Evolutionary conservation across 75 land plant genomes (phyloP), one percentile per base, ranked within the genome.

Genomic region (Sequoiadendron giganteum): DNA sequence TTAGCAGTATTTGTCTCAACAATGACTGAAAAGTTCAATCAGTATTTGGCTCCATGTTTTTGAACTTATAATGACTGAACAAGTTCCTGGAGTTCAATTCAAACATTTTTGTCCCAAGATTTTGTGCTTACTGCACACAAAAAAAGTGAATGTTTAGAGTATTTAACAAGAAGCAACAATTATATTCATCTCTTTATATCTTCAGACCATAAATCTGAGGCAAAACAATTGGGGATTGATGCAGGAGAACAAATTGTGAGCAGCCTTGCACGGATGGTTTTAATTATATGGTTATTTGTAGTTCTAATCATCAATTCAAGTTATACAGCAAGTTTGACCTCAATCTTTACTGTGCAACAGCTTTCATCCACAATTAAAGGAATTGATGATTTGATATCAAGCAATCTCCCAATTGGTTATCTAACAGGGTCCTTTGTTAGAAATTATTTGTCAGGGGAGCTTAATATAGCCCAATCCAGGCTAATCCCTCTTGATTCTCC

Each of bases 321-420:
- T 89, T 94, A 94, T 87, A 94, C 95, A 0, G 95, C 95, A 68
- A 92, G 92, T 86, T 72, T 93, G 87, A 94, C 94, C 48, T 93
- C 95, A 28, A 93, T 93, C 56, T 90, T 94, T 87, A 94, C 94
- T 21, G 92, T 93, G 16, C 90, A 77, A 78, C 91, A 90, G 65
- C 86, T 94, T 3, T 25, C 83, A 54, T 93, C 94, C 3, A 58
- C 91, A 25, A 88, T 93, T 28, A 79, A 86, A 11, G 89, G 89
- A 32, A 86, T 93, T 61, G 91, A 91, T 28, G 87, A 86, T 84
- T 90, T 93, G 88, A 88, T 91, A 5, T 82, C 85, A 42, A 89
- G 88, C 65, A 90, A 91, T 90, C 34, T 89, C 73, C 88, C 91
- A 89, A 84, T 94, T 19, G 95, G 95, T 18, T 92, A 86, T 87